These are phyloP conservation scores for Colletotrichum cereale DNA, from an alignment of 2,329 filamentous ascomycete genomes.

Conservation along the genomic window DNA sequence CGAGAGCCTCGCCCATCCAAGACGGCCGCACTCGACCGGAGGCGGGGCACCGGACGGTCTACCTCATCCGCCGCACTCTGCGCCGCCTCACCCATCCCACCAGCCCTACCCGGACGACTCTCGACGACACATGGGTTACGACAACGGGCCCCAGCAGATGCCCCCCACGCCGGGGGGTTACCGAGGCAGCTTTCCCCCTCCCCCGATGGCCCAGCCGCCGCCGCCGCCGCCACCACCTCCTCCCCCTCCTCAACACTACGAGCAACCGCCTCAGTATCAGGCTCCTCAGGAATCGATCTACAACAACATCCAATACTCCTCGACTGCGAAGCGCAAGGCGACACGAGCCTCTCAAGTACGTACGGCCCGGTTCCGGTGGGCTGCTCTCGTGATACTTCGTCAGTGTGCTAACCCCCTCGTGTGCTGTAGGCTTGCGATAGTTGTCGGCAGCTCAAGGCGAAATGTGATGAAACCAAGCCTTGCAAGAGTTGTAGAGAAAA, in stretches of 20 bases:
- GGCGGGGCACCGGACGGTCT: constrained; percentile 51
- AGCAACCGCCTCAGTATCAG: constrained; percentile 48
- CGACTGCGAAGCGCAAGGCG: constrained; percentile 70
- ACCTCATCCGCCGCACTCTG: constrained; percentile 50
- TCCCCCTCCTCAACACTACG: constrained; percentile 47
- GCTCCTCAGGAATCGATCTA: constrained; percentile 54
- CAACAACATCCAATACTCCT: constrained; percentile 56
- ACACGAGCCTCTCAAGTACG: constrained; percentile 73
- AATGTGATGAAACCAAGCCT: constrained; percentile 89
- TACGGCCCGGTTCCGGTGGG: neutral
- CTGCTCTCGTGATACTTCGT: neutral
- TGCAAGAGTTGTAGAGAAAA: constrained; percentile 92
- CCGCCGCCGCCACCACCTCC: constrained; percentile 47
- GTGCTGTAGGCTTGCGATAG: constrained; percentile 84
- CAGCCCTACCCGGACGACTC: constrained; percentile 58
- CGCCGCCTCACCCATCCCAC: constrained; percentile 48
- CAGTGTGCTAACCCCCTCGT: constrained; percentile 30
- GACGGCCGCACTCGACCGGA: constrained; percentile 66
- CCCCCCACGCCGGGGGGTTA: constrained; percentile 60
- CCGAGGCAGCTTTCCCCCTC: constrained; percentile 56
- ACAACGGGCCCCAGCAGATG: constrained; percentile 57
- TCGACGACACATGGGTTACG: constrained; percentile 67
- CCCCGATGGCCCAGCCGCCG: constrained; percentile 52
- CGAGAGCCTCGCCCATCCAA: constrained; percentile 58
- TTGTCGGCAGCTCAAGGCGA: constrained; percentile 88